Base-by-base conservation (phyloP, 2,329 filamentous ascomycete genomes). In the Botryotinia convoluta region DNA sequence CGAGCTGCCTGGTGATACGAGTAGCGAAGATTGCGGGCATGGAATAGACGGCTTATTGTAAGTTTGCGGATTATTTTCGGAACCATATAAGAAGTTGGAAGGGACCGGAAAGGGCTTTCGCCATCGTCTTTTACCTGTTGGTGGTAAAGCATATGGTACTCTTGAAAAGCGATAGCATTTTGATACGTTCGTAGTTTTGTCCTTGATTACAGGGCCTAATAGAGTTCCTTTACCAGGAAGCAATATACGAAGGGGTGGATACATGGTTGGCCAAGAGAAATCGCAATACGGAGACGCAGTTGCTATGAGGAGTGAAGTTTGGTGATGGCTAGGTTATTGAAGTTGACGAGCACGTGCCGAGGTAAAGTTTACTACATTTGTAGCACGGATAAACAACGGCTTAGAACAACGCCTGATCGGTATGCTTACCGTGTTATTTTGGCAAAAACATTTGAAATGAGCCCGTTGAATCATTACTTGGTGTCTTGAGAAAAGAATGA, bases 81-180 rank as follows among this genome's bases (percentile, higher is more conserved):
- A 32, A 22, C 62, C 51, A 51, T 68, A 72, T 29, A 51, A 72
- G 32, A 59, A 62, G 54, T n/a, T 44, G n/a, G 29, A 8, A 29
- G 72, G 60, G 9, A 73, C 51, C 48, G 42, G 37, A 10, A 45
- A 32, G 4, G 68, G 63, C 18, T 68, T 65, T 51, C 44, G 67
- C 64, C 64, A 73, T 60, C 72, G 32, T 51, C 67, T 54, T 26
- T 44, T 14, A 5, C 68, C 72, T 26, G 35, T 65, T 71, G 72
- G 68, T 35, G 72, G 72, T n/a, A 65, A 32, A 51, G 68, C 67
- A 59, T 73, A 73, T 12, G 72, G 72, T 14, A 73, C 48, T 26
- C 48, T 35, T 26, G 42, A 64, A 90, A 92, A 92, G 37, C 71
- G 71, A 44, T 72, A 42, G 48, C 71, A 72, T 72, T 68, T 72